phyloP scores from a whole-genome alignment of 116 monocot genomes.

The Phalaenopsis hybrid region DNA sequence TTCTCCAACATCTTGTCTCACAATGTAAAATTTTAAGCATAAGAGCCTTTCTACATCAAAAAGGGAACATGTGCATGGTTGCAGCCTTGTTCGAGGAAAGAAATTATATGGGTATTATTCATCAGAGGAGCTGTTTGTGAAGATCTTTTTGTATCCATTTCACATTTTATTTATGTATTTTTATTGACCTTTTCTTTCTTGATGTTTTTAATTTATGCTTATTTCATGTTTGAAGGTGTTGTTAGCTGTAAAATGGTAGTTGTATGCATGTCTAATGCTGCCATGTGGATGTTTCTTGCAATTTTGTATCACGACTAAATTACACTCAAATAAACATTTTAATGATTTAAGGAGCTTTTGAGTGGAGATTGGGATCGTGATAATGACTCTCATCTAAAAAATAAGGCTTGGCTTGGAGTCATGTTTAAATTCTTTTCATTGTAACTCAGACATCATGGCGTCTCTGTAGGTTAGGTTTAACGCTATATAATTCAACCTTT shows the following conservation, averaged over 20 bases:
- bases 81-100: constrained; percentile 73
- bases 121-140: constrained; percentile 76
- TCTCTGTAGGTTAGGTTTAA: no score
- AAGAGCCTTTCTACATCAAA: constrained; percentile 36
- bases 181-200: neutral
- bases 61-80: constrained; percentile 79
- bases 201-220: neutral
- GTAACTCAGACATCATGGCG: no score
- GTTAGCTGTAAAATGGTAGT: neutral
- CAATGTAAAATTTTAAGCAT: constrained; percentile 15
- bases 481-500: no score
- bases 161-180: neutral
- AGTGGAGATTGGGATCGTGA: no score
- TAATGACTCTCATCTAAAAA: no score
- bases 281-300: neutral
- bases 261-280: neutral
- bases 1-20: neutral
- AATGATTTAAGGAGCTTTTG: no score
- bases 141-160: constrained; percentile 81
- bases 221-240: neutral
- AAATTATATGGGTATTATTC: constrained; percentile 81
- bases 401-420: no score
- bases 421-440: no score
- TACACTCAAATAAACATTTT: no score
- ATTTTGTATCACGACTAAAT: neutral